Evolutionary conservation across 768 basidiomycete species (phyloP), one percentile per base, ranked within the genome.

Genomic region (Leccinum incarnatum): DNA sequence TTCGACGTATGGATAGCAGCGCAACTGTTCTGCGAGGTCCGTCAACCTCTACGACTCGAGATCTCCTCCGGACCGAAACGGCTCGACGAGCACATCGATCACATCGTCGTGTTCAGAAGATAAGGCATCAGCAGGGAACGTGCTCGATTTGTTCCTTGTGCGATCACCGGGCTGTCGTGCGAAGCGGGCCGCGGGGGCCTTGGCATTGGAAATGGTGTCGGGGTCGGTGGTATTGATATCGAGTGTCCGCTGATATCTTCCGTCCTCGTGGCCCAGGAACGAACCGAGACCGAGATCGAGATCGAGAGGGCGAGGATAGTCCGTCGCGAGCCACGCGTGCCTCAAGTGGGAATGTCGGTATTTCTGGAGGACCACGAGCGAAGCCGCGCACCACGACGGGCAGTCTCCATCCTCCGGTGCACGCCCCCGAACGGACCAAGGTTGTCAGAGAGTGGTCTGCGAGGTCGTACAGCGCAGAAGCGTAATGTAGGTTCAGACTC

Each of bases 361-460:
- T 17, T 61, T 2, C 21, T 21, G 21, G 21, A 21, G 21, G 21
- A 23, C 74, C 40, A 86, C 73, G 47, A 87, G 75, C 1, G 78
- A 77, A 48, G 76, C 71, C 0, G 82, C 82, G 63, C 85, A 87
- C 40, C 77, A 75, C 0, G 73, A 75, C 65, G 1, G 78, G 66
- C 53, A 85, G 72, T 80, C 61, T 85, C 83, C 76, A 82, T 82
- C 21, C 81, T 72, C 84, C 83, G 87, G 62, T 85, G 81, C 8
- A 87, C 77, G 0, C 76, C 79, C 3, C 80, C 64, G 66, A 80
- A 85, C 0, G 79, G 76, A 1, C 63, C 63, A 0, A 74, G 56
- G 19, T 76, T 73, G 0, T 71, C 66, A 0, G 72, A 64, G 48
- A 85, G 65, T 61, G 64, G 7, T 66, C 61, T 0, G 81, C 81